A percentile compares a stretch with the other conserved stretches of the same genome.
phyloP scores from a whole-genome alignment of 805 yeast species.

The Pichia sporocuriosa region DNA sequence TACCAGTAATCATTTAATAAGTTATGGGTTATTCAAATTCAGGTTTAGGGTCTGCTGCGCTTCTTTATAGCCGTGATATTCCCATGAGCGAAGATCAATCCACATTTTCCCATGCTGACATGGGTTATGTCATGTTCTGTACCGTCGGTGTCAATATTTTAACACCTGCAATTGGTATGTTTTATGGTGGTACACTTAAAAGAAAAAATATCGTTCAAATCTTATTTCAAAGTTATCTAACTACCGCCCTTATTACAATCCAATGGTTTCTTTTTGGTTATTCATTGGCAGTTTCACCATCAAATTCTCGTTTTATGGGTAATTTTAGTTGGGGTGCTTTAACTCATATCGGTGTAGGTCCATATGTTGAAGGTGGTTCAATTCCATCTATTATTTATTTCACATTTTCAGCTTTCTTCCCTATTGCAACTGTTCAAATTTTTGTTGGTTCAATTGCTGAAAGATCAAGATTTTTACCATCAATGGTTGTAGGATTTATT shows the following conservation, averaged over 20 bases:
- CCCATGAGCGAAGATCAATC: slow-evolving; percentile 33
- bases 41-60: slow-evolving; percentile 27
- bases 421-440: slow-evolving; percentile 44
- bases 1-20: not conserved
- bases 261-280: slow-evolving; percentile 43
- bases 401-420: slow-evolving; percentile 38
- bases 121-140: slow-evolving; percentile 43
- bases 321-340: slow-evolving; percentile 36
- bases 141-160: slow-evolving; percentile 43
- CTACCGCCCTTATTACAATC: slow-evolving; percentile 32
- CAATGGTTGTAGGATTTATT: slow-evolving; percentile 33
- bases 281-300: slow-evolving; percentile 35
- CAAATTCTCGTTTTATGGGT: slow-evolving; percentile 29
- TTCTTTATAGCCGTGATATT: slow-evolving; percentile 20
- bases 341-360: slow-evolving; percentile 33
- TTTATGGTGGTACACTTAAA: slow-evolving; percentile 37
- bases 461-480: slow-evolving; percentile 36
- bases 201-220: slow-evolving; percentile 39
- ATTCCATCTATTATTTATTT: slow-evolving; percentile 42
- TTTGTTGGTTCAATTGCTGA: slow-evolving; percentile 41
- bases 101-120: slow-evolving; percentile 34
- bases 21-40: slow-evolving; percentile 27
- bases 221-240: slow-evolving; percentile 38
- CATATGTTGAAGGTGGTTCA: slow-evolving; percentile 38
- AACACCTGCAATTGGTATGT: slow-evolving; percentile 40